Evolutionary conservation across 495 filamentous ascomycete species (phyloP), one percentile per base, ranked within the genome.

Genomic region (Aspergillus kassunensis): DNA sequence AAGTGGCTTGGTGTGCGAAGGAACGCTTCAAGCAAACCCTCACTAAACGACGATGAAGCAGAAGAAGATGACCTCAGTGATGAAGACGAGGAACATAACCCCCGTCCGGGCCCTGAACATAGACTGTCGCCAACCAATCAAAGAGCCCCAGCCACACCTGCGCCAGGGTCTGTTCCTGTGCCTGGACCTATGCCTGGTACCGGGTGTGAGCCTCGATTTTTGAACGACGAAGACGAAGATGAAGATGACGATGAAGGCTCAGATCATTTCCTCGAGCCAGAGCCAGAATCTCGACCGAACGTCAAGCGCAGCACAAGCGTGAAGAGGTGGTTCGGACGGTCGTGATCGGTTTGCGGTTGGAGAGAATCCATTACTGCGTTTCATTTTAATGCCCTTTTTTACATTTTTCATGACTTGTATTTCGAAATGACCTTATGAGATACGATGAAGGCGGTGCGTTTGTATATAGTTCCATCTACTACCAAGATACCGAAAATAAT

Each of bases 281-380:
- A 63, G 18, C 34, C 60, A n/a, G 55, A 59, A 18, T 44, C 53
- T 20, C 33, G 53, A 11, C 58, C 61, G 6, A 46, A 47, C 16
- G 51, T 54, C 4, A 64, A 44, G 25, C 51, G 65, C 16, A 46
- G 44, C 29, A 35, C 44, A 6, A 46, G 44, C 18, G 19, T 46
- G 20, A 73, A 66, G 61, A 73, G 68, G 54, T 75, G 72, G 72
- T 66, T 73, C 57, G 66, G 72, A 5, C 51, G 69, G 35, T 56
- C 64, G 25, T 67, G 48, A 61, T 59, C 53, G 30, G 30, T n/a
- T n/a, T n/a, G n/a, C 4, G 23, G 18, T 12, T 16, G 4, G 18
- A 27, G 35, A 36, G 39, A 35, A 19, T 45, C n/a, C 19, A 33
- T 29, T 9, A 6, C 7, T 33, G 30, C 30, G 13, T 33, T 35